Base-by-base conservation (phyloP, 306 rosid species). In the Sechiopsis laciniata region DNA sequence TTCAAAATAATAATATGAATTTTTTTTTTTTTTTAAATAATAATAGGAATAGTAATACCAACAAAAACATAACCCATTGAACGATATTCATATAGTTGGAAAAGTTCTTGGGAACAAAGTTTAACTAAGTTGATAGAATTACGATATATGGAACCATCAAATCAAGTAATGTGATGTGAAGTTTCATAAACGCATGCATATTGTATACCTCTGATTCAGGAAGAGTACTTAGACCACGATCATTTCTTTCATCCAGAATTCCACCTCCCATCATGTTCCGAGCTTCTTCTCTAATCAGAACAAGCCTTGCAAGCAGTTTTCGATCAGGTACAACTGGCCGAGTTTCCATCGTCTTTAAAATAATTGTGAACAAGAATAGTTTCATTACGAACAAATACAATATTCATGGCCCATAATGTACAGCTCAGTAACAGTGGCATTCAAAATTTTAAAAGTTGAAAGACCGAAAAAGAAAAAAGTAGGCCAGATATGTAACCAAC, bases 191-290 rank as follows among this genome's bases (percentile, higher is more conserved):
- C 32, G 73, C 63, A 46, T 2, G 48, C 65, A 24, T 5, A 24
- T 24, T 65, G 69, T 79, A 78, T 79, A 90, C 98, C 97, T 93
- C 98, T 62, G 98, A 61, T 80, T 81, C 89, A 72, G 98, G 98
- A 82, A 94, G 96, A 71, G 94, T 94, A 77, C 53, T 77, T 56
- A 90, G 87, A 62, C 98, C 98, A 50, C 96, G 97, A 74, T 90
- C 74, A 79, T 94, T 94, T 87, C 97, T 84, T 82, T 89, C 92
- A 71, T 90, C 98, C 84, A 90, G 77, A 78, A 94, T 78, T 48
- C 97, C 97, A 68, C 97, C 98, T 78, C 98, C 96, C 98, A 93
- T 93, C 97, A 90, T 90, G 83, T 90, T 84, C 52, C 95, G 92
- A 70, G 98, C 90, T 87, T 94, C 97, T 87, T 94, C 98, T 83